Evolutionary conservation across 2,329 filamentous ascomycete genomes (phyloP), one percentile per base, ranked within the genome.

Genomic region (Phyllosticta citriasiana): DNA sequence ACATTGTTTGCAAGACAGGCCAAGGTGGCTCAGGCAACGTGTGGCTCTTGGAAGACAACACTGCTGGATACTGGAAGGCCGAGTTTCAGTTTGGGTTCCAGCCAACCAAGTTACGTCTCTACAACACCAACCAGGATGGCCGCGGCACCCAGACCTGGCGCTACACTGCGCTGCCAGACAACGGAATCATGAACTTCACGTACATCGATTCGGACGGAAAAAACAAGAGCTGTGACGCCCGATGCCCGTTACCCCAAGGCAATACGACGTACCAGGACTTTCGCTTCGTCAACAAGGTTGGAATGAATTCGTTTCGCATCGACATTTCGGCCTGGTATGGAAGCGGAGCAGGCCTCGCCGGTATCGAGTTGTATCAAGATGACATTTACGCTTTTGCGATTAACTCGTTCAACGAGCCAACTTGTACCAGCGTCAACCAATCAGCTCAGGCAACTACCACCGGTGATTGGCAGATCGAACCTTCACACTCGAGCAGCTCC

Each of bases 151-250:
- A 89, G 76, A 89, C 88, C 0, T 99, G 90, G 77, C 85, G 91
- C 62, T 95, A 91, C 71, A 90, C 89, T 24, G 89, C 91, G 19
- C 78, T 93, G 62, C 92, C 93, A 4, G 84, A 93, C 69, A 87
- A 89, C 64, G 94, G 94, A 58, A 97, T 99, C 72, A 89, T 99
- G 86, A 97, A 97, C 74, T 82, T 99, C 70, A 96, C 91, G 47
- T 97, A 94, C 68, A 86, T 86, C 65, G 91, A 97, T 69, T 25
- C 78, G 72, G 50, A 84, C 1, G 88, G 88, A 26, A 77, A 83
- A 57, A 86, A 87, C 60, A 76, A 78, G 30, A 86, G 82, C 62
- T 99, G 94, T 76, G 91, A 92, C 59, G 87, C 85, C 64, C 82
- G 84, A 69, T 99, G 94, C 68, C 89, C 92, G n/a, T 81, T 99